Evolutionary conservation across 208 protist genomes (phyloP).

Genomic region (Crithidia acanthocephali): DNA sequence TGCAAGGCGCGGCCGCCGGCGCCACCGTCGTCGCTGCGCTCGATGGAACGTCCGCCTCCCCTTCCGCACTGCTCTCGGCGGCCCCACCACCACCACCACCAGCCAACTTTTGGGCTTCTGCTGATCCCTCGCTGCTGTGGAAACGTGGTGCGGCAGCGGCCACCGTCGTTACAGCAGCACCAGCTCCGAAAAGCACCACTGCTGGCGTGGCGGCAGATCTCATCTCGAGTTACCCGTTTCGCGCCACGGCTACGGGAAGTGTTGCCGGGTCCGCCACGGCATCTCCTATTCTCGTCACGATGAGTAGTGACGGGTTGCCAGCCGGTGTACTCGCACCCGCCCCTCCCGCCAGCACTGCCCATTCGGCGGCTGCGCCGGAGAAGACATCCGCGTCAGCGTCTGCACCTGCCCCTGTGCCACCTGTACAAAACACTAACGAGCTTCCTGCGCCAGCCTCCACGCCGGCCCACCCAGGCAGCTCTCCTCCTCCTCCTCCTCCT

Average conservation of each 20-base stretch:
- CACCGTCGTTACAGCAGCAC: background rate
- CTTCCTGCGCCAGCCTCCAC: background rate
- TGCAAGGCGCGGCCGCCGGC: conserved; percentile 37
- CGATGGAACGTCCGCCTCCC: background rate
- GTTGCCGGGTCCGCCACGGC: background rate
- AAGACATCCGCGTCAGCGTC: background rate
- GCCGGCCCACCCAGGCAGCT: conserved; percentile 1
- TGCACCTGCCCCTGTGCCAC: background rate
- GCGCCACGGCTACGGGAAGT: background rate
- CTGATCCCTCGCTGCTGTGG: conserved; percentile 17
- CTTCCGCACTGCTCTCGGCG: conserved; percentile 1
- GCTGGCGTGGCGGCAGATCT: background rate
- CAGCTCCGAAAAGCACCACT: background rate
- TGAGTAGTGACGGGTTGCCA: conserved; percentile 28
- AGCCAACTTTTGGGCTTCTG: conserved; percentile 30
- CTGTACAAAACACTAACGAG: background rate
- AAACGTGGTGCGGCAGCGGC: conserved; percentile 14
- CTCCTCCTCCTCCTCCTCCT: no score
- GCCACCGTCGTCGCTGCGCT: conserved; percentile 26
- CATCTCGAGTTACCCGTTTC: conserved; percentile 29
- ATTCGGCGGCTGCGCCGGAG: background rate
- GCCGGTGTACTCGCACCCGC: background rate
- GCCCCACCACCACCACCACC: no score
- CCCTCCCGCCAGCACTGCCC: background rate
- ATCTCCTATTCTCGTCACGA: conserved; percentile 25